Conservation (phyloP, 169 alveolate genomes). For the Cryptosporidium sp. region DNA sequence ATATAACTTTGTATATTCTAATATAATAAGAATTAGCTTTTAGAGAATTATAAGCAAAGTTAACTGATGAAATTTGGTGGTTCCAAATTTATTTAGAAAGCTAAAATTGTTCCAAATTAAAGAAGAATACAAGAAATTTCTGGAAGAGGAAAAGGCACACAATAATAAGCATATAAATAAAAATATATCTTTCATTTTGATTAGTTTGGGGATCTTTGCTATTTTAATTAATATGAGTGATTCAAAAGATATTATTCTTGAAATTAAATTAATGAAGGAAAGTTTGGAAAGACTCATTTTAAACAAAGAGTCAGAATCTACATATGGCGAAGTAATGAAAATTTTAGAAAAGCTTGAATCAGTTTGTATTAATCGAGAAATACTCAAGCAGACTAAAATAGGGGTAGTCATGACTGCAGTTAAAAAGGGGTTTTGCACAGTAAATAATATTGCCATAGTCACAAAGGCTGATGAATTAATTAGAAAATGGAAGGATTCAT, state of each 20-base stretch:
- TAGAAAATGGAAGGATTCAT: constrained; percentile 50
- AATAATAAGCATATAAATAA: background rate
- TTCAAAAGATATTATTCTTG: background rate
- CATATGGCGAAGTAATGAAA: constrained; percentile 56
- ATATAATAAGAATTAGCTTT: background rate
- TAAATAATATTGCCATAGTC: constrained; percentile 34
- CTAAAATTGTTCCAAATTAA: background rate
- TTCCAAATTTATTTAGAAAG: background rate
- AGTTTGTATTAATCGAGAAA: constrained; percentile 80
- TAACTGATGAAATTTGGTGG: background rate
- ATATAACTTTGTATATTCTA: background rate
- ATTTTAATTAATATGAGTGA: constrained; percentile 13
- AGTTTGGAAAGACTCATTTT: constrained; percentile 23
- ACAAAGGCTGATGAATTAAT: constrained; percentile 64
- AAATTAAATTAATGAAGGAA: constrained; percentile 19
- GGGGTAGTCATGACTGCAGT: constrained; percentile 85
- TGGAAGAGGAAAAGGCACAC: background rate
- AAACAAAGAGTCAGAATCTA: constrained; percentile 22
- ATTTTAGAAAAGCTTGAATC: constrained; percentile 78
- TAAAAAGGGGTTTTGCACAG: constrained; percentile 68
- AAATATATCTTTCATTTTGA: background rate
- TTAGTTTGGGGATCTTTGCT: background rate
- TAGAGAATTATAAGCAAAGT: background rate
- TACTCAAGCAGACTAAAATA: constrained; percentile 84
- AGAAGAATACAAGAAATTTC: background rate